These are phyloP conservation scores for Neurospora sp. DNA, from an alignment of 495 filamentous ascomycete genomes.

Conservation along the genomic window DNA sequence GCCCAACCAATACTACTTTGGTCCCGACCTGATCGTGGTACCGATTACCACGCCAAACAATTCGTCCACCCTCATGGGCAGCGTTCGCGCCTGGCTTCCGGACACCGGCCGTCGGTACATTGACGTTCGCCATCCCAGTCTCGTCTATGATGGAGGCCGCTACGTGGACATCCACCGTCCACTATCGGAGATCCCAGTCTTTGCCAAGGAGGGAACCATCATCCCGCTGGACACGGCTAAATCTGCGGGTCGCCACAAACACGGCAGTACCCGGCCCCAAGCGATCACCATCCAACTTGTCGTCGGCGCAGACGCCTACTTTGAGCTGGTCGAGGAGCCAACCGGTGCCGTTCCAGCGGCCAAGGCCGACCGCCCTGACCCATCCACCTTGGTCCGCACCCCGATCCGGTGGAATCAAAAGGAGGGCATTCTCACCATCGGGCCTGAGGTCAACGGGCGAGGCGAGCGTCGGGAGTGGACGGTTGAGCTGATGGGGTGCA, in stretches of 20 bases:
- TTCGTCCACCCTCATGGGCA: conserved; percentile 25
- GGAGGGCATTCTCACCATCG: conserved; percentile 13
- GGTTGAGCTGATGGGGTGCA: conserved; percentile 14
- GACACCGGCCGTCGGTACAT: conserved; percentile 27
- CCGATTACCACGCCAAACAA: conserved; percentile 41
- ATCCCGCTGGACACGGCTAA: conserved; percentile 35
- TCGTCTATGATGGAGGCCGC: conserved; percentile 43
- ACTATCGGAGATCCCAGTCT: conserved; percentile 36
- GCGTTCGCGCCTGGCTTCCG: conserved; percentile 43
- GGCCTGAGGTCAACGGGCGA: conserved; percentile 10
- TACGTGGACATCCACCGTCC: conserved; percentile 34
- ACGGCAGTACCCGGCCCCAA: conserved; percentile 32
- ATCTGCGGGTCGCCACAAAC: conserved; percentile 11
- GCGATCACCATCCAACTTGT: conserved; percentile 39
- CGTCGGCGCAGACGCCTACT: conserved; percentile 39
- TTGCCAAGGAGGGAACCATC: conserved; percentile 45
- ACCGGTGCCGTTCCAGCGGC: conserved; percentile 25
- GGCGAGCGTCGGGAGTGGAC: conserved; percentile 11
- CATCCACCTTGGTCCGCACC: conserved; percentile 13
- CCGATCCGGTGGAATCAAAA: conserved; percentile 21
- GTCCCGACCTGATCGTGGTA: conserved; percentile 40
- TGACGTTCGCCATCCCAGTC: conserved; percentile 39
- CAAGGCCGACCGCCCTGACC: conserved; percentile 17
- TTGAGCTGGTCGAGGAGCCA: conserved; percentile 29
- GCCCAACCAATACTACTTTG: conserved; percentile 46